Percentiles rank a stretch among this genome's conserved stretches.
phyloP scores from a whole-genome alignment of 495 filamentous ascomycete genomes.

The Cudoniella acicularis region DNA sequence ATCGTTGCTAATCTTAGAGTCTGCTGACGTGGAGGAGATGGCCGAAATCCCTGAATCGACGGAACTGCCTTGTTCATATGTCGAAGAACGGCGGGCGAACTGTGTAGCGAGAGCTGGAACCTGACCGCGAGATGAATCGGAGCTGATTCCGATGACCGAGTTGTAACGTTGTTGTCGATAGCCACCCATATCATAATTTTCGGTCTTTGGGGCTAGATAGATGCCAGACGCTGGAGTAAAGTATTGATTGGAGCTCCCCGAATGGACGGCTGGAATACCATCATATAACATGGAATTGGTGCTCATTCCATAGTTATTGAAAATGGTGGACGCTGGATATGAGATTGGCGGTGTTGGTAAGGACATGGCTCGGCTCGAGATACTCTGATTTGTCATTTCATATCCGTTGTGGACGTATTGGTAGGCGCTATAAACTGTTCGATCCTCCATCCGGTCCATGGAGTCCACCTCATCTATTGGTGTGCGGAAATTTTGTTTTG shows the following conservation, averaged over 20 bases:
- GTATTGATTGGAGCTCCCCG: slow-evolving; percentile 2
- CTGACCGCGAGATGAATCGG: slow-evolving; percentile 12
- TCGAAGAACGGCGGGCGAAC: slow-evolving; percentile 2
- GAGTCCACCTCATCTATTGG: slow-evolving; percentile 56
- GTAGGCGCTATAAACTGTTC: slow-evolving; percentile 23
- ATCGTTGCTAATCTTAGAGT: slow-evolving; percentile 20
- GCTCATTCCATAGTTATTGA: slow-evolving; percentile 12
- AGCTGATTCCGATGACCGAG: slow-evolving; percentile 14
- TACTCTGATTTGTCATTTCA: slow-evolving; percentile 25
- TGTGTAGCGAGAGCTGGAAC: neutral
- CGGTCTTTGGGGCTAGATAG: slow-evolving; percentile 17
- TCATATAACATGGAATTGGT: slow-evolving; percentile 9
- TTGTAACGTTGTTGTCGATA: slow-evolving; percentile 18
- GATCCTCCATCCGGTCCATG: slow-evolving; percentile 37
- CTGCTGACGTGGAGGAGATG: slow-evolving; percentile 11
- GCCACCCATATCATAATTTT: slow-evolving; percentile 18
- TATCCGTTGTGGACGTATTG: slow-evolving; percentile 18
- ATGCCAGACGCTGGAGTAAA: slow-evolving; percentile 13
- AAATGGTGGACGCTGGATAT: slow-evolving; percentile 13
- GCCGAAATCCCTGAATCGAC: slow-evolving; percentile 20
- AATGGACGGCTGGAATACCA: neutral
- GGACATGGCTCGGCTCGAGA: slow-evolving; percentile 19
- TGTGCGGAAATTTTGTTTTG: slow-evolving; percentile 66
- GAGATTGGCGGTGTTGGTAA: slow-evolving; percentile 21
- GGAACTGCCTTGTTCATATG: slow-evolving; percentile 13